Conservation (phyloP, 257 asterid species). For the Solanum infundibuliforme region DNA sequence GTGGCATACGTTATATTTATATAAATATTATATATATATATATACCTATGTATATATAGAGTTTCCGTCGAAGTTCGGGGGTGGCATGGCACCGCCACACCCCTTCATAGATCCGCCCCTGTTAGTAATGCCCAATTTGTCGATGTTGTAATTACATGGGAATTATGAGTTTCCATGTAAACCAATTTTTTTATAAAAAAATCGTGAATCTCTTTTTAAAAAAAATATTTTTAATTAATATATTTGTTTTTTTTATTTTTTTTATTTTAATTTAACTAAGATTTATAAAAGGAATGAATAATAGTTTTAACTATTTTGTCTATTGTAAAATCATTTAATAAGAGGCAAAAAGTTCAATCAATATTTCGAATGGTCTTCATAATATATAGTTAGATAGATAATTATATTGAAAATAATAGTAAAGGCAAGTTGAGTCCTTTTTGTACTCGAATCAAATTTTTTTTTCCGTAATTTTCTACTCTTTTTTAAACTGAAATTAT, state of each 20-base stretch:
- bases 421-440: background rate
- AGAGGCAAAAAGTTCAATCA: too few species aligned
- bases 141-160: background rate
- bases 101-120: too few species aligned
- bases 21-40: too few species aligned
- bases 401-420: background rate
- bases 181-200: background rate
- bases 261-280: background rate
- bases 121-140: background rate
- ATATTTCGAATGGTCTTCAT: background rate
- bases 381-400: background rate
- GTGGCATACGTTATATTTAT: too few species aligned
- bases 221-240: too few species aligned
- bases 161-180: background rate
- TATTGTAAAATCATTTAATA: too few species aligned
- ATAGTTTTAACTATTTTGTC: background rate
- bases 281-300: background rate
- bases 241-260: too few species aligned
- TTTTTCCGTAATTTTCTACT: background rate
- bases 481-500: background rate
- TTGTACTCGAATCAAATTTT: background rate
- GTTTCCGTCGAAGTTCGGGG: too few species aligned
- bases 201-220: rapidly evolving
- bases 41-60: too few species aligned
- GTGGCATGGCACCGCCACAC: too few species aligned